Evolutionary conservation across 139 green algal species (phyloP).

Genomic region (Ettlia oleoabundans): DNA sequence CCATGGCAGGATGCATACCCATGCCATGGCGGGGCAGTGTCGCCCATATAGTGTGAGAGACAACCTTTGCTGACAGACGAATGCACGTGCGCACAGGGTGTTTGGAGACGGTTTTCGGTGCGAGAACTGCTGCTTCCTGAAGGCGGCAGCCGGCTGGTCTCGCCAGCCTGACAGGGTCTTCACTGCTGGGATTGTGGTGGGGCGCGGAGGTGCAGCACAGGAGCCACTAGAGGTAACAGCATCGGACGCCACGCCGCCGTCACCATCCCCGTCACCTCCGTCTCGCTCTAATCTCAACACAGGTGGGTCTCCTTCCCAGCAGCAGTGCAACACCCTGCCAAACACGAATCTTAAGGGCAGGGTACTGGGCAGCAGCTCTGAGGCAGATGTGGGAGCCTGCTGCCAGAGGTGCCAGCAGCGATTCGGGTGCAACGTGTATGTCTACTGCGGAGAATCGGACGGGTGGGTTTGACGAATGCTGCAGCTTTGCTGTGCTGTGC

Average conservation of each 20-base stretch:
- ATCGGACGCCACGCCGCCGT: background rate
- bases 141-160: background rate
- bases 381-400: background rate
- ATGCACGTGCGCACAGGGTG: constrained; percentile 21
- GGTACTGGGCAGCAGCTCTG: background rate
- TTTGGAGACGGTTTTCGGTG: background rate
- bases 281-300: background rate
- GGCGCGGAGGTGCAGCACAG: background rate
- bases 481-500: background rate
- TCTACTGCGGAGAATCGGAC: background rate
- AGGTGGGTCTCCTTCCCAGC: background rate
- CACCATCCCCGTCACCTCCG: background rate
- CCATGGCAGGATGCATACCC: no score
- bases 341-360: background rate
- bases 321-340: background rate
- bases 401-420: constrained; percentile 2
- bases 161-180: background rate
- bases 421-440: constrained; percentile 1
- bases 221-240: background rate
- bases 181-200: background rate
- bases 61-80: background rate
- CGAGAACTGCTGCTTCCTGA: constrained; percentile 26
- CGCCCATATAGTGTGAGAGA: background rate
- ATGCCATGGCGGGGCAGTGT: no score
- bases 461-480: no score